These are phyloP conservation scores for Ambrosia trifida DNA, from an alignment of 129 eudicot genomes.

Conservation along the genomic window DNA sequence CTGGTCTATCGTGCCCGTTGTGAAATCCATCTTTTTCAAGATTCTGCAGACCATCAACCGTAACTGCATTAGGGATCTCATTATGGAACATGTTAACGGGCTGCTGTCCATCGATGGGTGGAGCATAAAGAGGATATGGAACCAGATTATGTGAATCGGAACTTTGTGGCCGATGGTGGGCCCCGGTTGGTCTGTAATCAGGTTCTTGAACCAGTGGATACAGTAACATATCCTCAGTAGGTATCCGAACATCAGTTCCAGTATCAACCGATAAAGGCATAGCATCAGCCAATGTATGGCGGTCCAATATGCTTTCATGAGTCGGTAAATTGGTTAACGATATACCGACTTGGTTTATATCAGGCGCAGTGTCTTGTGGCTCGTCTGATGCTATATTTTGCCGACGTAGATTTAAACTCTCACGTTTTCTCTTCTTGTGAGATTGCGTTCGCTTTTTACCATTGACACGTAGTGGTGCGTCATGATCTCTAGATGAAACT, in stretches of 20 bases:
- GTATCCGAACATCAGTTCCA: constrained; percentile 29
- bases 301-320: constrained; percentile 27
- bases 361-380: constrained; percentile 32
- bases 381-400: constrained; percentile 34
- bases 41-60: constrained; percentile 31
- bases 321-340: constrained; percentile 15
- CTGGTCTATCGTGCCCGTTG: constrained; percentile 35
- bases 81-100: constrained; percentile 37
- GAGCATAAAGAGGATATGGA: constrained; percentile 26
- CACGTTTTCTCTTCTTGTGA: constrained; percentile 35
- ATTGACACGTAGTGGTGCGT: neutral
- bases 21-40: constrained; percentile 40
- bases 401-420: constrained; percentile 25
- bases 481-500: constrained; percentile 64
- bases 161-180: constrained; percentile 37
- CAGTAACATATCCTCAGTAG: constrained; percentile 33
- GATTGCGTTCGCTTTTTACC: constrained; percentile 32
- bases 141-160: constrained; percentile 26
- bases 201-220: constrained; percentile 48
- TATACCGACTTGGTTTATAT: constrained; percentile 25
- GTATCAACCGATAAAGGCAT: constrained; percentile 26
- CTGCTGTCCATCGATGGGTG: constrained; percentile 32
- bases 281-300: constrained; percentile 24
- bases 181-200: constrained; percentile 33
- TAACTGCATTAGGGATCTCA: constrained; percentile 24